Conservation (phyloP, 257 asterid genomes). For the Cruciata laevipes region DNA sequence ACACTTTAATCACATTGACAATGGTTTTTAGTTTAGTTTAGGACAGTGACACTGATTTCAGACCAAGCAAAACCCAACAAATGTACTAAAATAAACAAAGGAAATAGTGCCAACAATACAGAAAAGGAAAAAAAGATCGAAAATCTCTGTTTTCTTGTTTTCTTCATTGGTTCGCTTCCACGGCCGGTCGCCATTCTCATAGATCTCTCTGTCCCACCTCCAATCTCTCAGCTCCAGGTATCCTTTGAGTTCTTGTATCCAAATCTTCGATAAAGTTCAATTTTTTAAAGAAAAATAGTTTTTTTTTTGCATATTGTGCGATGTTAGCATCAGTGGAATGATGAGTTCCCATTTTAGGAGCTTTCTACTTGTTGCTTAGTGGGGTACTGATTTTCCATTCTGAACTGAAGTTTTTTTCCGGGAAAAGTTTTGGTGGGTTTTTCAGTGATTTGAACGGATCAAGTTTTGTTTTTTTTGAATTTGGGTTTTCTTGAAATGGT, state of each 20-base stretch:
- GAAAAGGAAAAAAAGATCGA: background rate
- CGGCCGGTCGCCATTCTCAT: slow-evolving; percentile 1
- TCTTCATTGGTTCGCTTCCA: slow-evolving; percentile 4
- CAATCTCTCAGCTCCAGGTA: slow-evolving; percentile 14
- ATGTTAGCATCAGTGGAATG: slow-evolving; percentile 3
- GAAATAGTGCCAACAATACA: background rate
- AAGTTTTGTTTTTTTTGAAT: background rate
- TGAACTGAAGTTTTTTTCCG: background rate
- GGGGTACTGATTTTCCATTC: background rate
- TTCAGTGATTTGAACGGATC: slow-evolving; percentile 14
- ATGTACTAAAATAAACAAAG: background rate
- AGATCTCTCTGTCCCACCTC: slow-evolving; percentile 10
- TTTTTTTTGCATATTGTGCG: background rate
- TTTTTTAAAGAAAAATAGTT: background rate
- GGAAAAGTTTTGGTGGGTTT: background rate
- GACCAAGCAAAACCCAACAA: background rate
- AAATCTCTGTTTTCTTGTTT: slow-evolving; percentile 10
- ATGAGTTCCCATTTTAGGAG: background rate
- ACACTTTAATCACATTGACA: background rate
- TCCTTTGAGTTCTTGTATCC: background rate
- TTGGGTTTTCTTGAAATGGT: background rate
- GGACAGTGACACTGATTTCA: background rate
- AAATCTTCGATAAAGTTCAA: background rate
- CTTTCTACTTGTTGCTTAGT: slow-evolving; percentile 10
- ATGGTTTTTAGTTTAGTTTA: background rate